Evolutionary conservation across 1,284 basidiomycete genomes (phyloP).

Genomic region (Hymenochaete sp.): DNA sequence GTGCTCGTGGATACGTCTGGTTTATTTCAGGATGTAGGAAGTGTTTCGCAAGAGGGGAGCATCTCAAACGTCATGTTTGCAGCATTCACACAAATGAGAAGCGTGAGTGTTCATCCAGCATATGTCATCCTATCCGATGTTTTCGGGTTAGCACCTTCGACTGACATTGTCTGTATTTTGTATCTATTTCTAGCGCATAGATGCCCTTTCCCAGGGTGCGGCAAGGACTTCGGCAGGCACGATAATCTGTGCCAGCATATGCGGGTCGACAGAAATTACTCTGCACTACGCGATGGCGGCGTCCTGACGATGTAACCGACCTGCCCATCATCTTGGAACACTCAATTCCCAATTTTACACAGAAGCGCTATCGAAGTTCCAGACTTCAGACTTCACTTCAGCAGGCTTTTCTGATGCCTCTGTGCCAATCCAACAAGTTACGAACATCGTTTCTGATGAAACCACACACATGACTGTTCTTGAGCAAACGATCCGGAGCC

Average conservation of each 20-base stretch:
- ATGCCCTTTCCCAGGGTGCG: constrained; percentile 69
- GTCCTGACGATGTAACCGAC: too few species aligned
- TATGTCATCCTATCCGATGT: constrained; percentile 9
- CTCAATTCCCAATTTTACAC: constrained; percentile 65
- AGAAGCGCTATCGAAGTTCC: constrained; percentile 60
- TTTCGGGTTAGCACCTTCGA: not conserved
- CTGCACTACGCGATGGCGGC: constrained; percentile 20
- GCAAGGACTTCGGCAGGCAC: constrained; percentile 76
- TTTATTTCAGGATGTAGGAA: constrained; percentile 69
- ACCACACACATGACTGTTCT: constrained; percentile 46
- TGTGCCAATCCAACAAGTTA: constrained; percentile 53
- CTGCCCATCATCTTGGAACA: constrained; percentile 67
- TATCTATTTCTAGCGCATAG: constrained; percentile 60
- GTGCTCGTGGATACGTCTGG: constrained; percentile 59
- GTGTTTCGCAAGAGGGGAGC: constrained; percentile 70
- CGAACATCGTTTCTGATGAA: constrained; percentile 56
- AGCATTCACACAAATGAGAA: constrained; percentile 78
- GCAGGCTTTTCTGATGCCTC: constrained; percentile 60
- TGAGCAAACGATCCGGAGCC: constrained; percentile 41
- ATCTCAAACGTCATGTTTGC: constrained; percentile 69
- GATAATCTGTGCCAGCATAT: constrained; percentile 81
- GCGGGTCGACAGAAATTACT: constrained; percentile 56
- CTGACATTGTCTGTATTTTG: not conserved
- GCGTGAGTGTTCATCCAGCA: constrained; percentile 39
- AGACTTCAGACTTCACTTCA: constrained; percentile 50